Evolutionary conservation across 2,329 filamentous ascomycete species (phyloP).

Genomic region (Sporothrix variecibatus): DNA sequence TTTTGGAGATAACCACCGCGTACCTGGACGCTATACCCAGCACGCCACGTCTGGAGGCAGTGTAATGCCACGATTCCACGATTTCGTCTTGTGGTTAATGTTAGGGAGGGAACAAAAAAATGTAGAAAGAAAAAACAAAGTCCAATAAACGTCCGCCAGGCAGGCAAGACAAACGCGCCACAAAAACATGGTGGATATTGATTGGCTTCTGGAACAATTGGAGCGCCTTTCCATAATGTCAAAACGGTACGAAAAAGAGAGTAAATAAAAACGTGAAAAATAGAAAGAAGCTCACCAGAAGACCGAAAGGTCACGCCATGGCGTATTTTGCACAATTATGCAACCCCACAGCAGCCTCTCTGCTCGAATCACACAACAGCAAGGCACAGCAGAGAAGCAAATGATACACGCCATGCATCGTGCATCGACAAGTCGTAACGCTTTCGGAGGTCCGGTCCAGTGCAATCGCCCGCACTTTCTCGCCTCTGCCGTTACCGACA

Average conservation of each 20-base stretch:
- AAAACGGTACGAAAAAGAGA: not conserved
- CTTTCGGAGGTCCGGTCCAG: slow-evolving; percentile 15
- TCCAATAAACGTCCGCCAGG: not conserved
- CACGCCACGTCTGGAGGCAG: not conserved
- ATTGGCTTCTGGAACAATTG: not conserved
- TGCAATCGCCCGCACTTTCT: not conserved
- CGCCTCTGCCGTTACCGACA: not conserved
- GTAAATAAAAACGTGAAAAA: not conserved
- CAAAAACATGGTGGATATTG: not conserved
- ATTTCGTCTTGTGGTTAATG: not conserved
- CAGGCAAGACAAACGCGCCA: not conserved
- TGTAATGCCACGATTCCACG: no score
- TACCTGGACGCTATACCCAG: not conserved
- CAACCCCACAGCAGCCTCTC: not conserved
- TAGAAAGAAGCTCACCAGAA: not conserved
- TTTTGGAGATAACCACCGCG: not conserved
- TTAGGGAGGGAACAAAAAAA: not conserved
- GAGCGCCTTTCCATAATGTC: not conserved
- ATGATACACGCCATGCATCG: not conserved
- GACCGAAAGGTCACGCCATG: not conserved
- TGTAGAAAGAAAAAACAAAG: not conserved
- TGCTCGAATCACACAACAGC: not conserved
- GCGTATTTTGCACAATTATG: not conserved
- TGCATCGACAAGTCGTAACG: not conserved
- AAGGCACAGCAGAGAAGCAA: not conserved